Conservation (phyloP, 805 yeast species). For the Blastobotrys parvus region DNA sequence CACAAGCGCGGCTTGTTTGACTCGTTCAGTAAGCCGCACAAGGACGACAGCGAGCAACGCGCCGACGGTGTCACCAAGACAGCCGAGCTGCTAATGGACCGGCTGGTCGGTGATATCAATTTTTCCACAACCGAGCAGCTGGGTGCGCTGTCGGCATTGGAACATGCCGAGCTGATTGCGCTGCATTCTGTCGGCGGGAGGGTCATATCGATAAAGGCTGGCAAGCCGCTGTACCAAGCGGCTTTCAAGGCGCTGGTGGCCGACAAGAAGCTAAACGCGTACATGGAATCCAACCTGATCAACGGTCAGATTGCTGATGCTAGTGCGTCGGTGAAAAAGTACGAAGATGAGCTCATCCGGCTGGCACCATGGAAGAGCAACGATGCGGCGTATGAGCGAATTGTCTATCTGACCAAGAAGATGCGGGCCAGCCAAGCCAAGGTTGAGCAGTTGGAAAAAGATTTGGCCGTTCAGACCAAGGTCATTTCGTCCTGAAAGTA, state of each 20-base stretch:
- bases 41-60: neutral
- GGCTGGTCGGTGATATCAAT: conserved; percentile 23
- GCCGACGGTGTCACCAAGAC: neutral
- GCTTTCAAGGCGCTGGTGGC: conserved; percentile 63
- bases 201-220: conserved; percentile 55
- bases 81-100: conserved; percentile 14
- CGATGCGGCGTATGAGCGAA: conserved; percentile 44
- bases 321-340: conserved; percentile 47
- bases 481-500: neutral
- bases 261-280: conserved; percentile 47
- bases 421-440: conserved; percentile 51
- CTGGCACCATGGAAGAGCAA: conserved; percentile 38
- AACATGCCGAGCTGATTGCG: conserved; percentile 67
- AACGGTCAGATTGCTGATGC: conserved; percentile 50
- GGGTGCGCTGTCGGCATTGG: conserved; percentile 55
- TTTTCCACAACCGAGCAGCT: conserved; percentile 37
- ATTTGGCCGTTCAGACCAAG: conserved; percentile 19
- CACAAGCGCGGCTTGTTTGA: conserved; percentile 1
- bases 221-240: conserved; percentile 74
- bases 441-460: conserved; percentile 39
- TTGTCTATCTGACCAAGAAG: conserved; percentile 59
- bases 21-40: neutral
- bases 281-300: conserved; percentile 58
- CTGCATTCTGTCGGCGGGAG: conserved; percentile 74
- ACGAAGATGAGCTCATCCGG: conserved; percentile 65